A percentile compares a stretch with the other conserved stretches of the same genome.
These are phyloP conservation scores for Psidium guajava DNA, from an alignment of 345 rosid species.

Conservation along the genomic window DNA sequence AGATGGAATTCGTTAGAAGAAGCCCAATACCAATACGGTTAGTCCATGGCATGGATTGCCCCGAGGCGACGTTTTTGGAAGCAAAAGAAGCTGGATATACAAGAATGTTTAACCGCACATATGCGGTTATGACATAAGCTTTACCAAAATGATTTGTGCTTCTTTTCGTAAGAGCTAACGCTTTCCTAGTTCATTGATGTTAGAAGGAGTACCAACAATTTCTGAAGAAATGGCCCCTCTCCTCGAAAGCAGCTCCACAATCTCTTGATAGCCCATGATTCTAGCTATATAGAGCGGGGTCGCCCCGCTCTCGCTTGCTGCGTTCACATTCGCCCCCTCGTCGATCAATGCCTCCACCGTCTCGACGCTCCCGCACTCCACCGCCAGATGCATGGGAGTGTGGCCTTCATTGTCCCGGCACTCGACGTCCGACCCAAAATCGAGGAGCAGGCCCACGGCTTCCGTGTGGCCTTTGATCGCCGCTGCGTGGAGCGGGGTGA, in stretches of 20 bases:
- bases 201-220: neutral
- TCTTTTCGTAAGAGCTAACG: neutral
- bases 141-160: neutral
- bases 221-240: slow-evolving; percentile 9
- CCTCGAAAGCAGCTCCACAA: slow-evolving; percentile 12
- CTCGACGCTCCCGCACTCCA: slow-evolving; percentile 24
- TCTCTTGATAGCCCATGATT: slow-evolving; percentile 17
- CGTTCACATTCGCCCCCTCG: slow-evolving; percentile 27
- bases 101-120: no score
- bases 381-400: slow-evolving; percentile 41
- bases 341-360: slow-evolving; percentile 29
- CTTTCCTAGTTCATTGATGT: neutral
- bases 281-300: slow-evolving; percentile 31
- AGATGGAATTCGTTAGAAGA: no score
- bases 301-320: slow-evolving; percentile 18
- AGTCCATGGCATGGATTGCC: no score
- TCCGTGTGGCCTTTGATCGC: slow-evolving; percentile 37
- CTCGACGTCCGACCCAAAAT: slow-evolving; percentile 20
- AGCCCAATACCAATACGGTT: no score
- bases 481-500: slow-evolving; percentile 35
- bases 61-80: no score
- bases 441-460: slow-evolving; percentile 18
- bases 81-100: no score
- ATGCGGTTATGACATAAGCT: neutral
- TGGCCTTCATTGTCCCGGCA: slow-evolving; percentile 38